Evolutionary conservation across 371 early-diverging fungal genomes (phyloP).

Genomic region (Saksenaea oblongispora): DNA sequence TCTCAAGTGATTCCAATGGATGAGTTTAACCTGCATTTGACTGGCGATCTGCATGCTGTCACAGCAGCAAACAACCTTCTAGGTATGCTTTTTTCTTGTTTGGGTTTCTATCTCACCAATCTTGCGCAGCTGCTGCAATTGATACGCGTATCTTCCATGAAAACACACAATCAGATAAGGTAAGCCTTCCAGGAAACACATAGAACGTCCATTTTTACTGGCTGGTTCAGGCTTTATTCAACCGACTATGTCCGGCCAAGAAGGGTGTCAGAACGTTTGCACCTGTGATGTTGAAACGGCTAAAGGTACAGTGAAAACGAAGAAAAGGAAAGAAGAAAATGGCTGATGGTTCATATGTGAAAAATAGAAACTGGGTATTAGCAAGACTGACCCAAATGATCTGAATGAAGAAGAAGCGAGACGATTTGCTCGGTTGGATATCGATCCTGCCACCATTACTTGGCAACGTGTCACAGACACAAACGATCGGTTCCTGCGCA

Average conservation of each 20-base stretch:
- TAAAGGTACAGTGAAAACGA: slow-evolving; percentile 36
- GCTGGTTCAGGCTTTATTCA: slow-evolving; percentile 65
- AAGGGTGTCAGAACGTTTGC: slow-evolving; percentile 79
- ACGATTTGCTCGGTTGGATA: slow-evolving; percentile 84
- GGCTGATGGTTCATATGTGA: too few species aligned
- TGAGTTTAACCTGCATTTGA: slow-evolving; percentile 94
- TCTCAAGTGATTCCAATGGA: slow-evolving; percentile 98
- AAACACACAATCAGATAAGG: slow-evolving; percentile 76
- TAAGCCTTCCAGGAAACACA: neutral
- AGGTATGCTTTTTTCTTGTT: slow-evolving; percentile 10
- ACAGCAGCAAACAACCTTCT: slow-evolving; percentile 93
- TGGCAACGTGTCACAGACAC: slow-evolving; percentile 95
- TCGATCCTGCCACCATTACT: slow-evolving; percentile 85
- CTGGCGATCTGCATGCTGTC: slow-evolving; percentile 96
- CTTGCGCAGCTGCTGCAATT: slow-evolving; percentile 79
- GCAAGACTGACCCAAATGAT: slow-evolving; percentile 70
- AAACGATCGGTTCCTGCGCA: slow-evolving; percentile 91
- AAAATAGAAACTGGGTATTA: slow-evolving; percentile 72
- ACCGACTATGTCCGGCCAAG: slow-evolving; percentile 82
- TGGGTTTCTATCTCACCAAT: neutral
- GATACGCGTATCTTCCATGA: slow-evolving; percentile 96
- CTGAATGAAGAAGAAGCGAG: slow-evolving; percentile 75
- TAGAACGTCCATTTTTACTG: neutral
- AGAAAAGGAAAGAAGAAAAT: too few species aligned
- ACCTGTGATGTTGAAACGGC: slow-evolving; percentile 83